Base-by-base conservation (phyloP, 1,139 yeast species). In the Candida sojae region DNA sequence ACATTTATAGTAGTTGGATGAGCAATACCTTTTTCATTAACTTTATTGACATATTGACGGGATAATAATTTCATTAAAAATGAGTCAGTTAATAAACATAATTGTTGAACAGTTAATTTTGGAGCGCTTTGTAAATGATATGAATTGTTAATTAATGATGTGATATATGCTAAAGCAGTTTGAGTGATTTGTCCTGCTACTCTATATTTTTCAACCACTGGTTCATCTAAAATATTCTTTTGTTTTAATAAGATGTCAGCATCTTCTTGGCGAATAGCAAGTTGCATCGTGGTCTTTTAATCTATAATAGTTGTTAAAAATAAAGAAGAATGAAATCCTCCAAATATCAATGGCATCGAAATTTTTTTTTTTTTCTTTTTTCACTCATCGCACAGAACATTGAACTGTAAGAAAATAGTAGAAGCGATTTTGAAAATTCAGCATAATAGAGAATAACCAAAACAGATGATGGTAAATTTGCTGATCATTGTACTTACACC, bases 101-200 rank as follows among this genome's bases (percentile, higher is more conserved):
- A 74, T 59, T 91, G 96, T 43, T 91, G 85, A 44, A 88, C 77
- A 1, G 83, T 73, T 59, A 80, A 71, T 33, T 70, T 64, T 30
- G 68, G 72, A 28, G 77, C 68, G 44, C 75, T 73, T 45, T 72
- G 71, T 52, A 71, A 73, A 63, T 87, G 95, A 66, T 86, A 88
- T 28, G 86, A 78, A 62, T 82, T 82, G 66, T 86, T 84, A 56
- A 92, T 83, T 61, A 89, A 77, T 48, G 80, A 75, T 39, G 81
- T 74, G 48, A 88, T 71, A 63, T 87, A 86, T 52, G 79, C 73
- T 57, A 92, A 73, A 46, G 91, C 88, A 17, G 96, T 86, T 69
- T 91, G 97, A n/a, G 95, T 75, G 58, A 92, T 84, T 68, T 88
- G 92, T 40, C 97, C 98, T 7, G 97, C 97, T 45, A 84, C 77